Percentiles rank a stretch among this genome's conserved stretches.
These are phyloP conservation scores for Hymenoscyphus infarciens DNA, from an alignment of 2,329 filamentous ascomycete species.

Conservation along the genomic window DNA sequence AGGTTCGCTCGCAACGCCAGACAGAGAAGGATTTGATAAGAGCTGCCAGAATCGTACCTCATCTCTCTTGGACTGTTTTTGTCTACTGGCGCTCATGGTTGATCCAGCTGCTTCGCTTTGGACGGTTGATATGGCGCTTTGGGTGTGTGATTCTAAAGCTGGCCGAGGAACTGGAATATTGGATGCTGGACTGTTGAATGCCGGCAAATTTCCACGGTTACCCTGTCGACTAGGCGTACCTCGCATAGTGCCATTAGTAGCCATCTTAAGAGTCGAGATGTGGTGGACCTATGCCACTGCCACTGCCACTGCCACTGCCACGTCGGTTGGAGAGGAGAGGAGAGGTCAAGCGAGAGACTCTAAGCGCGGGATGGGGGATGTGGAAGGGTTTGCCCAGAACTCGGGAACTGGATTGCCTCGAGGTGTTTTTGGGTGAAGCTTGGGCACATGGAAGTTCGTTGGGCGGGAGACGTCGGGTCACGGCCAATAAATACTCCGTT, in stretches of 20 bases:
- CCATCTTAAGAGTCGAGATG: constrained; percentile 26
- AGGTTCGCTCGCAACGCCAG: not conserved
- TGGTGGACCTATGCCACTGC: constrained; percentile 2
- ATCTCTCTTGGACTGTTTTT: constrained; percentile 96
- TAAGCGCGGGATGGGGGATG: constrained; percentile 13
- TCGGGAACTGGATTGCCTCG: not conserved
- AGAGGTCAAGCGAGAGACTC: constrained; percentile 17
- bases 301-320: constrained; percentile 6
- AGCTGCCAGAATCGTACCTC: constrained; percentile 60
- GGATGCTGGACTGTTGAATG: constrained; percentile 62
- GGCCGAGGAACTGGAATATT: constrained; percentile 75
- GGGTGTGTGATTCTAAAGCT: constrained; percentile 56
- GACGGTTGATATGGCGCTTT: constrained; percentile 39
- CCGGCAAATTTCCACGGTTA: constrained; percentile 53
- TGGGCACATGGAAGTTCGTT: not conserved
- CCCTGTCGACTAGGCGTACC: constrained; percentile 64
- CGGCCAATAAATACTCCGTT: not conserved
- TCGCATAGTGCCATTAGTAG: constrained; percentile 53
- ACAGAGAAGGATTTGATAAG: constrained; percentile 5
- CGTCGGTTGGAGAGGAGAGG: not conserved
- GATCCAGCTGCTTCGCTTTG: constrained; percentile 53
- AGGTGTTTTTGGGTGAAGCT: not conserved
- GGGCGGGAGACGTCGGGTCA: not conserved
- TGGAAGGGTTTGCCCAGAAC: constrained; percentile 1
- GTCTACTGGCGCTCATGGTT: constrained; percentile 85